Evolutionary conservation across 164 flowering plant genomes (phyloP).

Genomic region (Sedum album): DNA sequence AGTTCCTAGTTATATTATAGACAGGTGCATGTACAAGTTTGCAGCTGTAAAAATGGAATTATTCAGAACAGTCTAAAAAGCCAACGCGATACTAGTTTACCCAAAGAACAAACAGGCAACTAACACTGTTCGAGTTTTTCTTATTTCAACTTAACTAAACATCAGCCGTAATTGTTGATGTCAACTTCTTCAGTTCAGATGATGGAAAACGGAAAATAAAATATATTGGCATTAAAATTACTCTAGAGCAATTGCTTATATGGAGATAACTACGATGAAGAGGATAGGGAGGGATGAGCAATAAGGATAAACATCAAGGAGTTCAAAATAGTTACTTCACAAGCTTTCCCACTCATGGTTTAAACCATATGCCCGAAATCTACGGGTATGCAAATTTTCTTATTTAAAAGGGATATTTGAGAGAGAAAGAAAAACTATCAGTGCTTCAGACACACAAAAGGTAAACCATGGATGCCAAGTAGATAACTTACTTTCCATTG

Average conservation of each 20-base stretch:
- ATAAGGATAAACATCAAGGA: background rate
- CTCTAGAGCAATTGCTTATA: background rate
- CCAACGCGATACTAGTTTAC: background rate
- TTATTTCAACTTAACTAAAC: background rate
- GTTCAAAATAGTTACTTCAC: background rate
- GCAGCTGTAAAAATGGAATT: background rate
- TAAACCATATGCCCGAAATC: background rate
- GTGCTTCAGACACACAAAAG: background rate
- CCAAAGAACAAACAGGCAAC: background rate
- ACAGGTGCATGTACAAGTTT: too few relatives aligned
- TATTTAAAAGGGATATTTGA: background rate
- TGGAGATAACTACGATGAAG: background rate
- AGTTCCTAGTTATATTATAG: too few relatives aligned
- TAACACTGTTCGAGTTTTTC: background rate
- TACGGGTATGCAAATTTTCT: background rate
- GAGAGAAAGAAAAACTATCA: background rate
- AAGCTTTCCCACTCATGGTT: background rate
- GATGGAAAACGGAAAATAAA: too few relatives aligned
- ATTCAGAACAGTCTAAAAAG: background rate
- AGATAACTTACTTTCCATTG: constrained; percentile 44
- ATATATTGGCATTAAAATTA: too few relatives aligned
- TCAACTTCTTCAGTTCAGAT: too few relatives aligned
- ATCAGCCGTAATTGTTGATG: background rate
- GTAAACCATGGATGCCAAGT: background rate
- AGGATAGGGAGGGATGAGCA: background rate